These are phyloP conservation scores for Coffea canephora DNA, from an alignment of 257 asterid genomes.

Conservation along the genomic window DNA sequence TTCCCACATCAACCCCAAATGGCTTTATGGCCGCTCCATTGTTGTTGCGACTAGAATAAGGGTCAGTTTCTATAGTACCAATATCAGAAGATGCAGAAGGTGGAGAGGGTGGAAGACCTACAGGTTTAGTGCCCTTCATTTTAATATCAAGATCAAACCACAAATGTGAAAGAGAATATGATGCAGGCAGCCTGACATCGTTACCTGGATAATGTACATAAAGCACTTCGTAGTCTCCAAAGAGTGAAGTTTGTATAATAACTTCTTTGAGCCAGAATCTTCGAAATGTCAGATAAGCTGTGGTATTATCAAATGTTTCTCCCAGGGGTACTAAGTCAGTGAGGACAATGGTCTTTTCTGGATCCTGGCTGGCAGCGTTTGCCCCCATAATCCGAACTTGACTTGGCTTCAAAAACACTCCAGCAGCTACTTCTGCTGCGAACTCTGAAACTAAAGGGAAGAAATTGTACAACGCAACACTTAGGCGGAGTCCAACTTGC, in stretches of 20 bases:
- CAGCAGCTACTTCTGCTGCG: slow-evolving; percentile 73
- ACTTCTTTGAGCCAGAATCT: slow-evolving; percentile 86
- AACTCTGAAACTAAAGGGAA: slow-evolving; percentile 88
- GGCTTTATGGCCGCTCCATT: slow-evolving; percentile 64
- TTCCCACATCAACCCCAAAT: slow-evolving; percentile 73
- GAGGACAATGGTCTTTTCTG: slow-evolving; percentile 76
- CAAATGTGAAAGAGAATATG: background rate
- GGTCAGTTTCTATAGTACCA: slow-evolving; percentile 54
- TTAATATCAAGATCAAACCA: slow-evolving; percentile 4
- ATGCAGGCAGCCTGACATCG: slow-evolving; percentile 1
- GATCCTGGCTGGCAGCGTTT: slow-evolving; percentile 68
- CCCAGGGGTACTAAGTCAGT: slow-evolving; percentile 81
- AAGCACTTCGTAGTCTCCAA: slow-evolving; percentile 79
- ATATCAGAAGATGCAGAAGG: slow-evolving; percentile 71
- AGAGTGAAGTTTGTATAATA: slow-evolving; percentile 46
- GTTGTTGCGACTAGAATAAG: slow-evolving; percentile 60
- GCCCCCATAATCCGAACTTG: slow-evolving; percentile 98
- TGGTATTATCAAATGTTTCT: slow-evolving; percentile 55
- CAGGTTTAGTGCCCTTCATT: slow-evolving; percentile 17
- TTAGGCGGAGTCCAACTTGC: slow-evolving; percentile 68
- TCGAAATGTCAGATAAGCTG: slow-evolving; percentile 55
- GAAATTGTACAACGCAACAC: slow-evolving; percentile 72
- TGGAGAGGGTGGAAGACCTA: slow-evolving; percentile 93
- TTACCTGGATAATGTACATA: slow-evolving; percentile 91
- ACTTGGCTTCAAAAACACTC: slow-evolving; percentile 72